Evolutionary conservation across 441 rosid genomes (phyloP).

Genomic region (Dalechampia spathulata): DNA sequence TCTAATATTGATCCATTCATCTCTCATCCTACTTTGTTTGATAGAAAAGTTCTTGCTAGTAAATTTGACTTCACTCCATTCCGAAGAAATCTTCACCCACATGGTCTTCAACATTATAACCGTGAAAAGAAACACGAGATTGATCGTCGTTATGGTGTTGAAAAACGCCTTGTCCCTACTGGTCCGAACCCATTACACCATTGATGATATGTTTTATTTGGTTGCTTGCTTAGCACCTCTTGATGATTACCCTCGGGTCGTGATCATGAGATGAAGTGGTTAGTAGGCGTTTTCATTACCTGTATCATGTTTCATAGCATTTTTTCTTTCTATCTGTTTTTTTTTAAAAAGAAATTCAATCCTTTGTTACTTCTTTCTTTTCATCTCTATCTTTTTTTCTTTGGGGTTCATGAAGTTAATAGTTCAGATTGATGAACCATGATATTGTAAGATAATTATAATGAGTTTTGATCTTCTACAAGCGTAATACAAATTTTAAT

Average conservation of each 20-base stretch:
- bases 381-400: background rate
- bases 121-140: slow-evolving; percentile 30
- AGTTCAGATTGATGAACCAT: slow-evolving; percentile 5
- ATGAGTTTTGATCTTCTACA: slow-evolving; percentile 13
- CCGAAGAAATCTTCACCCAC: slow-evolving; percentile 13
- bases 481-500: background rate
- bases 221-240: slow-evolving; percentile 2
- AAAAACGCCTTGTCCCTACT: slow-evolving; percentile 82
- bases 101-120: slow-evolving; percentile 6
- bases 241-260: slow-evolving; percentile 20
- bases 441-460: slow-evolving; percentile 3
- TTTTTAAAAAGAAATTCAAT: too few relatives aligned
- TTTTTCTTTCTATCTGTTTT: background rate
- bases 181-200: slow-evolving; percentile 96
- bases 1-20: slow-evolving; percentile 6
- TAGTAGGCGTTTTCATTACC: slow-evolving; percentile 13
- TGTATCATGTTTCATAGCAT: background rate
- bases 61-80: slow-evolving; percentile 59
- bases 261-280: slow-evolving; percentile 8
- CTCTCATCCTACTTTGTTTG: slow-evolving; percentile 19
- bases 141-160: slow-evolving; percentile 74
- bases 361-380: background rate
- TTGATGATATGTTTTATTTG: slow-evolving; percentile 16
- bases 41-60: slow-evolving; percentile 43
- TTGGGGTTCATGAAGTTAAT: background rate